Evolutionary conservation across 2,329 filamentous ascomycete genomes (phyloP), one percentile per base, ranked within the genome.

Genomic region (Colletotrichum echinochloae): DNA sequence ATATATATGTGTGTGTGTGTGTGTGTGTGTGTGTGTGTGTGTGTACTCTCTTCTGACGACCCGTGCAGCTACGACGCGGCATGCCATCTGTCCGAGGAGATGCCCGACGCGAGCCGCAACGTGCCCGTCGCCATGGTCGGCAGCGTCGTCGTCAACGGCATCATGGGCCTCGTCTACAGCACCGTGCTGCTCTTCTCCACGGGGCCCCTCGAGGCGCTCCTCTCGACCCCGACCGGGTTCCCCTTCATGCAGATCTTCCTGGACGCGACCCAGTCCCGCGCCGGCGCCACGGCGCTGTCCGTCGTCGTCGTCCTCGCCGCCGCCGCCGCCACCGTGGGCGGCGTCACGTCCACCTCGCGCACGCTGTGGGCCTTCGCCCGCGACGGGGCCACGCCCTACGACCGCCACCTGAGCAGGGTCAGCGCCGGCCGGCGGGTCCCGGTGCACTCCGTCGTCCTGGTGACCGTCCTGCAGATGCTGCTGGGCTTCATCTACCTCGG

Each of bases 131-230:
- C 79, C 7, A 80, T 80, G 78, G 73, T 81, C 0, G 78, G 78
- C 5, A 78, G 76, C 48, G 77, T 79, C 2, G 61, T 79, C 0
- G 74, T 84, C 46, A 86, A 86, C 60, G 84, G 84, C 0, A 59
- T 86, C 1, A 79, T 86, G 57, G 85, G 84, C 3, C 76, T 86
- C 1, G 76, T 77, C 3, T 85, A 81, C 71, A 78, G 77, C 39
- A 77, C 84, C 62, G 75, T 85, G 7, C 74, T 87, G 0, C 76
- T 86, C 1, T 87, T 81, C 74, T 82, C 79, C 1, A 79, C 83
- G 0, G 82, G 82, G 0, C 75, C 80, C 26, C 76, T 85, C 1
- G 75, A 82, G 0, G 73, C 75, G 0, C 74, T 86, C 3, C 76
- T 85, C 2, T 57, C 76, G 0, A 83, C 82, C 0, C 77, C 79